Evolutionary conservation across 345 rosid genomes (phyloP), one percentile per base, ranked within the genome.

Genomic region (Hibiscus trionum): DNA sequence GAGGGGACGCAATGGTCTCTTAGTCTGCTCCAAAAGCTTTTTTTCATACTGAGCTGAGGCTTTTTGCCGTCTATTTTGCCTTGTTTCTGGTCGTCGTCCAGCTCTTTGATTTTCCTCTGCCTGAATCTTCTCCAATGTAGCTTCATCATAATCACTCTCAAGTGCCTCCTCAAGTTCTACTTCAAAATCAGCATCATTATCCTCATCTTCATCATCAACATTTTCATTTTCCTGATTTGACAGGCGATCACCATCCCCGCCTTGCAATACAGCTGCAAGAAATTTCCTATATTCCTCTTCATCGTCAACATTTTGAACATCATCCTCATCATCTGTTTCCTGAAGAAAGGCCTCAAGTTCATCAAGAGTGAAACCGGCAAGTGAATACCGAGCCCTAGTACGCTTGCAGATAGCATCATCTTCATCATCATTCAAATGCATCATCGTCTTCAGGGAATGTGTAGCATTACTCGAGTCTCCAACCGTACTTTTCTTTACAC

Each of bases 271-370:
- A 59, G 97, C 97, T 2, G 97, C 88, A 35, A 95, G 96, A 81
- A 95, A 92, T 80, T 95, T 92, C 79, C 83, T 87, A 59, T 92
- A 90, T 80, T 91, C 98, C 66, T 86, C 90, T 77, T 95, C 90
- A 73, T 95, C 99, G 15, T 92, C 92, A 58, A 89, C 89, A 76
- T 95, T 92, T 26, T 83, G 96, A 78, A 88, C 80, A 62, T 88
- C 94, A 52, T 92, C 96, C 53, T 90, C 98, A 33, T 95, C 94
- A 84, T 95, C 99, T 17, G 97, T 88, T 84, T 92, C 97, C 72
- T 95, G 93, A 71, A 95, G 91, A 80, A 92, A 92, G 42, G 90
- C 88, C 89, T 95, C 99, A 11, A 95, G 93, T 75, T 95, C 99
- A 83, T 95, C 97, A 15, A 95, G 97, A 4, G 93, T 90, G 78